A percentile compares a stretch with the other conserved stretches of the same genome.
Evolutionary conservation across 1,284 basidiomycete genomes (phyloP).

Genomic region (Naganishia cerealis): DNA sequence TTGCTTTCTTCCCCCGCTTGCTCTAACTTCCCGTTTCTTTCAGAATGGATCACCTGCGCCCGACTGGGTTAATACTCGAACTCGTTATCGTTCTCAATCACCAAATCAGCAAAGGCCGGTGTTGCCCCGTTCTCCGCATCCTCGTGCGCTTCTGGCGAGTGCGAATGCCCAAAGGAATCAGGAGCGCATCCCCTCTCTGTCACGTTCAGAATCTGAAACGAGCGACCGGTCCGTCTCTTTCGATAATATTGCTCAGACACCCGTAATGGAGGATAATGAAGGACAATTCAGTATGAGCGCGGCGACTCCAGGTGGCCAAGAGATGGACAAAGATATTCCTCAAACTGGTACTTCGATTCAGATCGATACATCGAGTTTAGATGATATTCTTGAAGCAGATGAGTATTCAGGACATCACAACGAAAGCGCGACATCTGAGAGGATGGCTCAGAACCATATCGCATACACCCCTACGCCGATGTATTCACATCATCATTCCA

Average conservation of each 20-base stretch:
- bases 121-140: slow-evolving; percentile 24
- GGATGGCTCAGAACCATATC: neutral
- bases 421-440: neutral
- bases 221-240: slow-evolving; percentile 11
- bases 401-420: slow-evolving; percentile 5
- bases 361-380: neutral
- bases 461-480: slow-evolving; percentile 3
- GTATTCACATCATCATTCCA: slow-evolving; percentile 14
- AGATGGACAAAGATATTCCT: neutral
- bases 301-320: neutral
- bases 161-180: neutral
- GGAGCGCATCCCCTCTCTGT: slow-evolving; percentile 4
- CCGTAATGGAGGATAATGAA: neutral
- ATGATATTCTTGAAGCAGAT: slow-evolving; percentile 10
- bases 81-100: slow-evolving; percentile 23
- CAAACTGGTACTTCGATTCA: neutral
- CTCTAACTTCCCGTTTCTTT: neutral
- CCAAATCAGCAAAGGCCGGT: slow-evolving; percentile 11
- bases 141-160: slow-evolving; percentile 18
- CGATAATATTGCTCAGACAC: slow-evolving; percentile 3
- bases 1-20: neutral
- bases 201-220: slow-evolving; percentile 4
- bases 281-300: neutral
- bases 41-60: slow-evolving; percentile 15
- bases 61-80: slow-evolving; percentile 14